Percentiles rank a stretch among this genome's conserved stretches.
phyloP scores from a whole-genome alignment of 768 basidiomycete genomes.

The Russula lepida region DNA sequence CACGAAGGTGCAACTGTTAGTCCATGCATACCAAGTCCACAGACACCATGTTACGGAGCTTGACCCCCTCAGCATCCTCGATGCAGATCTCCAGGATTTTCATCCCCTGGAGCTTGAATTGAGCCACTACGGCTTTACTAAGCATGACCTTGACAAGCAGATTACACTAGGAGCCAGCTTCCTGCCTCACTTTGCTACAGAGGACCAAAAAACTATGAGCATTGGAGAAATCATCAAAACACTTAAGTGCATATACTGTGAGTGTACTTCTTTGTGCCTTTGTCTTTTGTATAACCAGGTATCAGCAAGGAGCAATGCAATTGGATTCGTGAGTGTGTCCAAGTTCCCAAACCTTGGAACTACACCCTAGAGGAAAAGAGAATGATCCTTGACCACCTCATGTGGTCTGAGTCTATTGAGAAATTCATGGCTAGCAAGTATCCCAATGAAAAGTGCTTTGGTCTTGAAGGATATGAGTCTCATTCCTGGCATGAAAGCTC shows the following conservation, averaged over 20 bases:
- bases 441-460: slow-evolving; percentile 99
- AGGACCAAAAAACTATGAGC: slow-evolving; percentile 82
- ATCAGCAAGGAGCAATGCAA: slow-evolving; percentile 98
- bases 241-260: slow-evolving; percentile 89
- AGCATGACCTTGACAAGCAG: too few species aligned
- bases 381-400: slow-evolving; percentile 97
- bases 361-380: slow-evolving; percentile 98
- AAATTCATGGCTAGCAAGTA: slow-evolving; percentile 98
- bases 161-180: slow-evolving; percentile 93
- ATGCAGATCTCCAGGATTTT: too few species aligned
- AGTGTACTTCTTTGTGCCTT: too few species aligned
- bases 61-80: too few species aligned
- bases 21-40: slow-evolving; percentile 98
- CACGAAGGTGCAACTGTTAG: slow-evolving; percentile 85
- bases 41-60: slow-evolving; percentile 95
- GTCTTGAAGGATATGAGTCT: slow-evolving; percentile 96
- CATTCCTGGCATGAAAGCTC: slow-evolving; percentile 98
- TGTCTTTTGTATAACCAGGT: too few species aligned
- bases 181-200: slow-evolving; percentile 86
- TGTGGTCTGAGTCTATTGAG: slow-evolving; percentile 99
- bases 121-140: too few species aligned
- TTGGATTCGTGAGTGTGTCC: slow-evolving; percentile 95
- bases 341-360: slow-evolving; percentile 94
- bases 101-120: too few species aligned
- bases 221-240: slow-evolving; percentile 86